Percentiles rank a stretch among this genome's conserved stretches.
Evolutionary conservation across 495 filamentous ascomycete species (phyloP).

Genomic region (Immersiella caudata): DNA sequence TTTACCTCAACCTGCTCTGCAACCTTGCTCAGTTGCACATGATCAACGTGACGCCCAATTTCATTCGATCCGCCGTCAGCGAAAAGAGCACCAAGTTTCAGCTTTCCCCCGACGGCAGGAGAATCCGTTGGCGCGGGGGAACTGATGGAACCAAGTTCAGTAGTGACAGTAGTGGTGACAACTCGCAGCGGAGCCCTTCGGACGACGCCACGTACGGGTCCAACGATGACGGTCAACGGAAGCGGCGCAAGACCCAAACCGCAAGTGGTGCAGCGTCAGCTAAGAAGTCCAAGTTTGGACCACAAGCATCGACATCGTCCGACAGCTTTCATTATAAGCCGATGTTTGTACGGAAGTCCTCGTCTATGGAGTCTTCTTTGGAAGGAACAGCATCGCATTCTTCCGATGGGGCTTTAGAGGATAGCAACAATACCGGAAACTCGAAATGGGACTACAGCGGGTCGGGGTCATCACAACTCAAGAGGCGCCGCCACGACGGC

Average conservation of each 20-base stretch:
- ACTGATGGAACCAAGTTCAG: slow-evolving; percentile 59
- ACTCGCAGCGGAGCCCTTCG: slow-evolving; percentile 42
- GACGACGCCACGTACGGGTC: slow-evolving; percentile 48
- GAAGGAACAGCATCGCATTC: slow-evolving; percentile 41
- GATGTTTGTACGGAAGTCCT: slow-evolving; percentile 56
- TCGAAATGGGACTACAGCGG: slow-evolving; percentile 48
- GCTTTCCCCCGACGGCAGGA: slow-evolving; percentile 70
- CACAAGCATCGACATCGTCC: slow-evolving; percentile 40
- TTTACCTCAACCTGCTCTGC: slow-evolving; percentile 78
- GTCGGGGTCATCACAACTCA: slow-evolving; percentile 46
- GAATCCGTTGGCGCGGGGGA: slow-evolving; percentile 75
- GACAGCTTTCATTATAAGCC: slow-evolving; percentile 66
- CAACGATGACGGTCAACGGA: slow-evolving; percentile 37
- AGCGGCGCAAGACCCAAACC: slow-evolving; percentile 43
- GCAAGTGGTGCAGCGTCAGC: slow-evolving; percentile 19
- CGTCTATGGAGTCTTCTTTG: slow-evolving; percentile 47
- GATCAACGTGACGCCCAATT: slow-evolving; percentile 72
- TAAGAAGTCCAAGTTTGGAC: slow-evolving; percentile 44
- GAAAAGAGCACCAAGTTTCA: slow-evolving; percentile 71
- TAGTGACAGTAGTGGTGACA: slow-evolving; percentile 56
- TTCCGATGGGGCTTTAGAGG: slow-evolving; percentile 27
- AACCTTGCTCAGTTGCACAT: slow-evolving; percentile 83
- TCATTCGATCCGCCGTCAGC: slow-evolving; percentile 66
- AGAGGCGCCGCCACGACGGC: slow-evolving; percentile 58
- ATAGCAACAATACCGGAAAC: slow-evolving; percentile 44